Evolutionary conservation across 495 filamentous ascomycete genomes (phyloP), one percentile per base, ranked within the genome.

Genomic region (Zalerion maritima): DNA sequence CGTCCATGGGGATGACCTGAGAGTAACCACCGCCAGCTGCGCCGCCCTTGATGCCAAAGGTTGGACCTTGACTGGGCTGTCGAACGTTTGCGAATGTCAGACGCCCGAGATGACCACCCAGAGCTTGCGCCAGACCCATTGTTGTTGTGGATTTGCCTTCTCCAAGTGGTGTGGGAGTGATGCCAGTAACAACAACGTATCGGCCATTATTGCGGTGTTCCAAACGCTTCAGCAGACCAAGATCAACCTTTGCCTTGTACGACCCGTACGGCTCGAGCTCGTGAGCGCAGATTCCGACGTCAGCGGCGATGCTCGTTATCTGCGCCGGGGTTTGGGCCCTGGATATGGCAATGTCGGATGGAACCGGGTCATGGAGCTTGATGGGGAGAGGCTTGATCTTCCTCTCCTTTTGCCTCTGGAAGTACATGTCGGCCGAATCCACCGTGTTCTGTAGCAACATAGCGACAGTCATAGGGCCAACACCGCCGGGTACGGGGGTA

Each of bases 101-200:
- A 17, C 80, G 76, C 36, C 76, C 76, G 37, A 97, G 57, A 38
- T 94, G 87, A 28, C 75, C 87, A 23, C 82, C 82, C 21, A 97
- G 64, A n/a, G 89, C 89, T 52, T 97, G 89, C 15, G 82, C 78
- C 24, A 97, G 63, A 45, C 89, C 89, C 60, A 97, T 73, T 9
- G 89, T 97, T n/a, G 89, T 97, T 2, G 89, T 97, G 5, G 89
- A 96, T 53, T 97, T 97, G 35, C 89, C 89, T 59, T 97, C 89
- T 29, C 89, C 89, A 3, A 97, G 69, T n/a, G 89, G 89, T 7
- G 89, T 97, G 1, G 89, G 89, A 0, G 89, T 97, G 36, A 97
- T 96, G 42, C 89, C 89, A 29, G 81, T 81, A 18, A 97, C 79
- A 18, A 97, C 64, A 41, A 97, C 67, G 46, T 97, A 97, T 32